A percentile compares a stretch with the other conserved stretches of the same genome.
phyloP scores from a whole-genome alignment of 371 early-diverging fungal species.

The Antonospora locustae region DNA sequence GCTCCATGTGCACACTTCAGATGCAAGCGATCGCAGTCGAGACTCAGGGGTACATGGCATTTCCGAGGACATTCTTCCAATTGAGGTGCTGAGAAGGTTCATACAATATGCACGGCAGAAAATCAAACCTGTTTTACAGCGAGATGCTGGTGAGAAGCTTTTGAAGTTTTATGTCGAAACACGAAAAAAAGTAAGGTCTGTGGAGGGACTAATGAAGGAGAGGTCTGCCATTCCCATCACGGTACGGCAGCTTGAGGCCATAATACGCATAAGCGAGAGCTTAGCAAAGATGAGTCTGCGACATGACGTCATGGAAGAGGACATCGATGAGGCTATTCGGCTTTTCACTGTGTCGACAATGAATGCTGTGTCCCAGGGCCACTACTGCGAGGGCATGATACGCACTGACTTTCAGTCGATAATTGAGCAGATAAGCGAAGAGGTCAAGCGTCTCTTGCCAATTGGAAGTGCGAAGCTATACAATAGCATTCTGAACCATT shows the following conservation, averaged over 20 bases:
- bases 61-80: no score
- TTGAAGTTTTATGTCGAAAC: constrained; percentile 80
- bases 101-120: constrained; percentile 49
- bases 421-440: constrained; percentile 34
- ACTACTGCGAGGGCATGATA: constrained; percentile 54
- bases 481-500: constrained; percentile 19
- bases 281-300: constrained; percentile 88
- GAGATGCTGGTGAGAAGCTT: constrained; percentile 56
- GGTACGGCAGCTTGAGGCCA: constrained; percentile 91
- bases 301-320: constrained; percentile 66
- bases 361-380: constrained; percentile 62
- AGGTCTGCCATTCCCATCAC: constrained; percentile 90
- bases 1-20: constrained; percentile 30
- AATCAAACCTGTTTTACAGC: constrained; percentile 44
- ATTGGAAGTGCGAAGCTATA: constrained; percentile 43
- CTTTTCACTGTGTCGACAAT: constrained; percentile 90
- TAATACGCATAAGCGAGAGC: constrained; percentile 92
- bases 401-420: constrained; percentile 40
- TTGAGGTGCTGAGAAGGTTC: constrained; percentile 44
- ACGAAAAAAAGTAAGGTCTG: constrained; percentile 66
- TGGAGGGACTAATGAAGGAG: constrained; percentile 62
- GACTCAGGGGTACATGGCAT: background rate
- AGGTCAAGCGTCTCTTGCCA: constrained; percentile 46
- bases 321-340: constrained; percentile 93
- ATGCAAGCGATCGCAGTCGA: constrained; percentile 13